These are phyloP conservation scores for Fusarium lateritium DNA, from an alignment of 2,329 filamentous ascomycete genomes.

Conservation along the genomic window DNA sequence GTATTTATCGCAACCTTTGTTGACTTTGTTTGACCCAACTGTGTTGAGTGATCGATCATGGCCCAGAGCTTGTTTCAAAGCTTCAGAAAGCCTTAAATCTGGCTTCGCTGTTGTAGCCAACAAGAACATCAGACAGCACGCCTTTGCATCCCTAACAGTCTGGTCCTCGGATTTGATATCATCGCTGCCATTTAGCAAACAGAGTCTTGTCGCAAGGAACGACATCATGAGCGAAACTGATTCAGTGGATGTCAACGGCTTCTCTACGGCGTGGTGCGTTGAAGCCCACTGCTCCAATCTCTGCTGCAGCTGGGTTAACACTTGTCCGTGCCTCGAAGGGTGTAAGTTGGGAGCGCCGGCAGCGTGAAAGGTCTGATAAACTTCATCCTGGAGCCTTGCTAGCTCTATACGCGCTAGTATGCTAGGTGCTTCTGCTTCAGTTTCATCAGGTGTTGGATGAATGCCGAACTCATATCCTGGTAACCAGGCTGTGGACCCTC, in stretches of 20 bases:
- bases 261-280: conserved; percentile 34
- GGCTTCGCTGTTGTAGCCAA: conserved; percentile 38
- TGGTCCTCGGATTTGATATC: conserved; percentile 13
- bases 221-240: conserved; percentile 34
- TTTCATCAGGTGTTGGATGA: conserved; percentile 1
- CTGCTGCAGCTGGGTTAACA: conserved; percentile 33
- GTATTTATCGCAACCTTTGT: neutral
- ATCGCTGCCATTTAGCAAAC: conserved; percentile 24
- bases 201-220: conserved; percentile 45
- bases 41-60: conserved; percentile 8
- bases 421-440: conserved; percentile 11
- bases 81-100: conserved; percentile 27
- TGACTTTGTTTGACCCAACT: neutral
- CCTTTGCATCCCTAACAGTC: conserved; percentile 40
- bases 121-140: conserved; percentile 45
- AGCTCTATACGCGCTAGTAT: conserved; percentile 42
- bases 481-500: conserved; percentile 42
- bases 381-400: conserved; percentile 45
- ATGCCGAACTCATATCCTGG: conserved; percentile 37
- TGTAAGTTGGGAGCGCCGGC: conserved; percentile 24
- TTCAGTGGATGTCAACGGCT: conserved; percentile 15
- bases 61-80: conserved; percentile 35
- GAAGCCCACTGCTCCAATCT: conserved; percentile 45
- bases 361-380: conserved; percentile 38
- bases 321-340: conserved; percentile 13